A percentile compares a stretch with the other conserved stretches of the same genome.
Conservation (phyloP, 2,329 filamentous ascomycete genomes). For the Tympanopsis confertula region DNA sequence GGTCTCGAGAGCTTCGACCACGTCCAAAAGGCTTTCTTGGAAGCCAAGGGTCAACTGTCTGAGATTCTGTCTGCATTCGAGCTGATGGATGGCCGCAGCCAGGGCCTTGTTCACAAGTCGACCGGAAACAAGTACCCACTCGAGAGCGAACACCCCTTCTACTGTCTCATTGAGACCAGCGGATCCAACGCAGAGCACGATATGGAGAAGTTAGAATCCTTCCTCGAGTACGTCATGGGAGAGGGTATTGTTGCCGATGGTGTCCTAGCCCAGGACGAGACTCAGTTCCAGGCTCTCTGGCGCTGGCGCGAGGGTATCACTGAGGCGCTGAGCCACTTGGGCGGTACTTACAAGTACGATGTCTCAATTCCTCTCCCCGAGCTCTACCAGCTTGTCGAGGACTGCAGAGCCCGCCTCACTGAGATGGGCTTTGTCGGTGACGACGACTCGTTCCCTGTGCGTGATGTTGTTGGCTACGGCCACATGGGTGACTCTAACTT, state of each 20-base stretch:
- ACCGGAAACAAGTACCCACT: conserved; percentile 71
- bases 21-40: conserved; percentile 72
- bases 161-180: conserved; percentile 92
- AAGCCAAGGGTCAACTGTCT: conserved; percentile 79
- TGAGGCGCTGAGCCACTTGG: conserved; percentile 78
- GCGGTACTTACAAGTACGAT: conserved; percentile 97
- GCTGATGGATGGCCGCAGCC: conserved; percentile 81
- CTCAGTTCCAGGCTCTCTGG: conserved; percentile 78
- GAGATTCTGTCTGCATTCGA: conserved; percentile 97
- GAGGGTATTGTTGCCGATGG: conserved; percentile 80
- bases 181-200: conserved; percentile 92
- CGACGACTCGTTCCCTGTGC: conserved; percentile 64
- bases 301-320: conserved; percentile 86
- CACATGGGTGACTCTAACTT: conserved; percentile 97
- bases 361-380: conserved; percentile 82
- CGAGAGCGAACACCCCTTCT: conserved; percentile 79
- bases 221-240: conserved; percentile 85
- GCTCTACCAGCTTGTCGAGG: conserved; percentile 81
- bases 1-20: conserved; percentile 84
- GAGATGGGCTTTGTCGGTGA: conserved; percentile 69
- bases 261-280: conserved; percentile 85
- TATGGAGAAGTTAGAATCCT: conserved; percentile 76
- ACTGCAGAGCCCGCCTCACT: conserved; percentile 62
- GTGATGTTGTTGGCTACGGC: conserved; percentile 88
- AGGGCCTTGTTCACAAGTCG: conserved; percentile 64